phyloP scores from a whole-genome alignment of 2,329 filamentous ascomycete genomes.

The Sporothrix schenckii region DNA sequence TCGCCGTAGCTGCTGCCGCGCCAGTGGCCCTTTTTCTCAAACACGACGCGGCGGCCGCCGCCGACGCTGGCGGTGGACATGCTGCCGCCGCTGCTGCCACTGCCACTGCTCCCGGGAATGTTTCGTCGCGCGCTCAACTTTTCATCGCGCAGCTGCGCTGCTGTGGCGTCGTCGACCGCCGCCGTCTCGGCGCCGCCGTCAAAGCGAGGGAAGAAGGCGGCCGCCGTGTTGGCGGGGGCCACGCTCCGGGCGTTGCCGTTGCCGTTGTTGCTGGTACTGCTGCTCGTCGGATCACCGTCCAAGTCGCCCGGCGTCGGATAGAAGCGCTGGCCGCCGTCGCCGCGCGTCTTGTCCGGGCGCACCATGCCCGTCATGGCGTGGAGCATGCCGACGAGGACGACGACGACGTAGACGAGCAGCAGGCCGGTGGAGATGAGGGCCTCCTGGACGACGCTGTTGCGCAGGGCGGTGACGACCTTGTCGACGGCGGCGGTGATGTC shows the following conservation, averaged over 20 bases:
- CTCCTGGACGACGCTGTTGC: slow-evolving; percentile 71
- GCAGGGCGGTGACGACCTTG: slow-evolving; percentile 68
- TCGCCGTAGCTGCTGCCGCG: slow-evolving; percentile 45
- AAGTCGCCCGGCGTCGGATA: slow-evolving; percentile 25
- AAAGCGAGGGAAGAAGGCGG: slow-evolving; percentile 35
- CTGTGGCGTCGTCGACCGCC: slow-evolving; percentile 31
- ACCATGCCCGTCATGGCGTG: slow-evolving; percentile 66
- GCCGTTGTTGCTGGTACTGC: too few species aligned
- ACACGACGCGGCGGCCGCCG: slow-evolving; percentile 33
- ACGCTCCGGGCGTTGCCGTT: too few species aligned
- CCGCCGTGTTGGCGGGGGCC: slow-evolving; percentile 30
- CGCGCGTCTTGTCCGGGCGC: slow-evolving; percentile 61
- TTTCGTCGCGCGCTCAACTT: slow-evolving; percentile 34
- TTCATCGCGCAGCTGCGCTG: slow-evolving; percentile 40
- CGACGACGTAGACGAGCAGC: slow-evolving; percentile 74
- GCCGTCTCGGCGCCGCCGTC: slow-evolving; percentile 31
- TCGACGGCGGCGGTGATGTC: slow-evolving; percentile 77
- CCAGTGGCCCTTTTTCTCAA: slow-evolving; percentile 41
- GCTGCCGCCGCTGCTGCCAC: background rate
- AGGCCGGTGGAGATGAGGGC: slow-evolving; percentile 77
- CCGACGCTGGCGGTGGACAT: too few species aligned
- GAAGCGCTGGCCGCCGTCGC: slow-evolving; percentile 58
- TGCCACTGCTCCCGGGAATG: background rate
- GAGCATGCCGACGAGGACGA: slow-evolving; percentile 73
- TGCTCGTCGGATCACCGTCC: too few species aligned